phyloP scores from a whole-genome alignment of 306 rosid genomes.

The Spatholobus suberectus region DNA sequence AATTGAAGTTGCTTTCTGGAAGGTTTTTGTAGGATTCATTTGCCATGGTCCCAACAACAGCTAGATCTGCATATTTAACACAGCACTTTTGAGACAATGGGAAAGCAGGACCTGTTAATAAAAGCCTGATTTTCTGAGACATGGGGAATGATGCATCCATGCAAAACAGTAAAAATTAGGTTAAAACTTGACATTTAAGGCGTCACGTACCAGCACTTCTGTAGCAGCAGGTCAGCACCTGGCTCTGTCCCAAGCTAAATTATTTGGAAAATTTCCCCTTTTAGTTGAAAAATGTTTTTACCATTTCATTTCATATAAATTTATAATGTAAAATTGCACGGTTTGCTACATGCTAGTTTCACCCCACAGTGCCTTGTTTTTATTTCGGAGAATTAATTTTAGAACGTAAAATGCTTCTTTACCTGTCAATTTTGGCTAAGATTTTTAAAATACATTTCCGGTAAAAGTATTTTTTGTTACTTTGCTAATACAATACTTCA shows the following conservation, averaged over 20 bases:
- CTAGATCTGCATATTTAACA: constrained; percentile 54
- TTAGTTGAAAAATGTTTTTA: not conserved
- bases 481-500: not conserved
- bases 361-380: not conserved
- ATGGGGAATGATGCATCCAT: constrained; percentile 60
- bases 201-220: constrained; percentile 46
- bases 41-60: constrained; percentile 62
- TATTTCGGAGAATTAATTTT: not conserved
- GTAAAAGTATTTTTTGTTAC: not conserved
- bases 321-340: not conserved
- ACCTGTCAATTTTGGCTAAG: not conserved
- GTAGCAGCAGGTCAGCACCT: constrained; percentile 46
- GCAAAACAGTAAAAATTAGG: constrained; percentile 47
- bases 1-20: constrained; percentile 47
- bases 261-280: not conserved
- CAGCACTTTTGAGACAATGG: constrained; percentile 35
- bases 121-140: constrained; percentile 52
- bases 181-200: constrained; percentile 47
- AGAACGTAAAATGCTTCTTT: not conserved
- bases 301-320: not conserved
- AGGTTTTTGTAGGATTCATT: constrained; percentile 43
- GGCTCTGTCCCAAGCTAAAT: constrained; percentile 39
- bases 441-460: not conserved
- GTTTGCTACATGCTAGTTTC: not conserved
- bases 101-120: constrained; percentile 44